A percentile compares a stretch with the other conserved stretches of the same genome.
Evolutionary conservation across 2,329 filamentous ascomycete species (phyloP).

Genomic region (Ceratocystis smalleyi): DNA sequence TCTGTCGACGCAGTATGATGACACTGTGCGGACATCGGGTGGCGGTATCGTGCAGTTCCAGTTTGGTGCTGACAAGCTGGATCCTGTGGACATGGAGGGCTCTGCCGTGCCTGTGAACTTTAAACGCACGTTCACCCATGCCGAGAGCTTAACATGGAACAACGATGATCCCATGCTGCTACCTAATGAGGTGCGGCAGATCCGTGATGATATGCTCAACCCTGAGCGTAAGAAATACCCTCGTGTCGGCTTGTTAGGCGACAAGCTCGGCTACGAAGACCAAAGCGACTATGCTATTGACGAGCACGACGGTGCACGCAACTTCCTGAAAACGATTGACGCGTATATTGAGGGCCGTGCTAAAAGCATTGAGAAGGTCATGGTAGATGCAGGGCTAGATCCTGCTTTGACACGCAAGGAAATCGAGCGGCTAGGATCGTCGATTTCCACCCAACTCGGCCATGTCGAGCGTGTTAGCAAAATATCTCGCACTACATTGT

Average conservation of each 20-base stretch:
- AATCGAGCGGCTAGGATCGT: conserved; percentile 21
- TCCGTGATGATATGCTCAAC: conserved; percentile 53
- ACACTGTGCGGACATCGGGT: conserved; percentile 83
- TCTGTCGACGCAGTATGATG: conserved; percentile 81
- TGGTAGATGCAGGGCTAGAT: conserved; percentile 34
- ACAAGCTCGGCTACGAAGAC: conserved; percentile 54
- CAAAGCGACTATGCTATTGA: conserved; percentile 53
- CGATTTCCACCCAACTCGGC: conserved; percentile 21
- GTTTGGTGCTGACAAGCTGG: conserved; percentile 87
- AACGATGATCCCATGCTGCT: conserved; percentile 59
- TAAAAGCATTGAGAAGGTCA: conserved; percentile 41
- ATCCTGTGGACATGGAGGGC: conserved; percentile 96
- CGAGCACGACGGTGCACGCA: conserved; percentile 65
- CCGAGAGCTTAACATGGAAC: conserved; percentile 59
- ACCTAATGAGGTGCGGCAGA: conserved; percentile 54
- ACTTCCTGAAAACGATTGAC: conserved; percentile 66
- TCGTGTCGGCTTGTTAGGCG: conserved; percentile 44
- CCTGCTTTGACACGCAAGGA: conserved; percentile 21
- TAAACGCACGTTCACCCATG: conserved; percentile 74
- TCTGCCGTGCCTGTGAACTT: conserved; percentile 86
- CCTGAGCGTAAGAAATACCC: conserved; percentile 50
- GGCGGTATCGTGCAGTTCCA: conserved; percentile 90
- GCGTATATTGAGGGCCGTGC: conserved; percentile 52
- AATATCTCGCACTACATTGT: conserved; percentile 58
- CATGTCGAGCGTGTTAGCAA: conserved; percentile 63